Base-by-base conservation (phyloP, 176 grass and related monocot species). In the Avena sativa region DNA sequence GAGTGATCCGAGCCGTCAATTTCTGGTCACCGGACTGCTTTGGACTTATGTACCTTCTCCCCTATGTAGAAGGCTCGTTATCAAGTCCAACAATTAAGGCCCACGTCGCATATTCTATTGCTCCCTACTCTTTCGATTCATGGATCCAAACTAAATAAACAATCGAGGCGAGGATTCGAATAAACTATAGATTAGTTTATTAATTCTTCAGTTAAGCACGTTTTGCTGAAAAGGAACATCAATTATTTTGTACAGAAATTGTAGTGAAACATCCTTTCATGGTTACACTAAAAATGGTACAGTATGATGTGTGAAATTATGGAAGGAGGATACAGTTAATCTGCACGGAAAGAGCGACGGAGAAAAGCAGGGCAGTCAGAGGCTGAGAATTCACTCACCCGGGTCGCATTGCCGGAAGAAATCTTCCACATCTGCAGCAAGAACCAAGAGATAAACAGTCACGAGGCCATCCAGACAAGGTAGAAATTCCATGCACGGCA, bases 361-460 rank as follows among this genome's bases (percentile, higher is more conserved):
- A 17, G 69, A 57, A 65, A 17, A 21, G 43, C 52, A 56, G 74
- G 74, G 34, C 13, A 47, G 40, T 3, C 57, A 76, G 8, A 44
- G 52, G 12, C 53, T 11, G 57, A 79, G 2, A 92, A 78, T 88
- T 78, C 64, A 76, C 90, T 92, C 91, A 99, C 97, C 97, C 4
- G 97, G 97, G 85, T 99, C 92, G 92, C 97, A 99, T 89, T 93
- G 90, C 61, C 85, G 89, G 92, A 87, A 99, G 89, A 99, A 99
- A 65, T 96, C 89, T 79, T 96, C 92, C 89, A 88, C 94, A 94
- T 99, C 97, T 99, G 91, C 90, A 90, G 47, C 79, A 59, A 84
- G 28, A 92, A 88, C n/a, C 44, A 74, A 56, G 44, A 40, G 2
- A 63, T 46, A 44, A 84, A 63, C 67, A 88, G 65, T 84, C 79